Percentiles rank a stretch among this genome's conserved stretches.
Conservation (phyloP, 345 rosid species). For the Clarkia xantiana region DNA sequence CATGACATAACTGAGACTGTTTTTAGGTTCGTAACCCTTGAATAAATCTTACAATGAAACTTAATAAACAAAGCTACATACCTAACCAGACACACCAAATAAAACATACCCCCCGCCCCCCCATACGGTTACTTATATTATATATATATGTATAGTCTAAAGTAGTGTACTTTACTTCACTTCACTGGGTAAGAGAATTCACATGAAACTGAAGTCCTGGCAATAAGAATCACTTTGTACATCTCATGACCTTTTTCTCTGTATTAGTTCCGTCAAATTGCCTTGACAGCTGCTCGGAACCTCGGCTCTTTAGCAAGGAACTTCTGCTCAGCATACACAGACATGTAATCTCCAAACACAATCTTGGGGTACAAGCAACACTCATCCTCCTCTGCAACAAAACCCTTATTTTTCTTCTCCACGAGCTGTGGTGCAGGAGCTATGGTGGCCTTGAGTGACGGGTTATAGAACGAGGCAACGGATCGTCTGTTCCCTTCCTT, state of each 20-base stretch:
- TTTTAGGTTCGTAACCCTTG: too few species aligned
- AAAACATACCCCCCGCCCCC: too few species aligned
- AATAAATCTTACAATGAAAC: too few species aligned
- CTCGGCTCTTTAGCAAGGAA: slow-evolving; percentile 75
- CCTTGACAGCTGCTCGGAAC: slow-evolving; percentile 59
- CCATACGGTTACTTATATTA: too few species aligned
- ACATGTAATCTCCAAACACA: slow-evolving; percentile 84
- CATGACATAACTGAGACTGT: too few species aligned
- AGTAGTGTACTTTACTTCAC: too few species aligned
- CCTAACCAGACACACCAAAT: too few species aligned
- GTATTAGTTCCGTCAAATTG: slow-evolving; percentile 14
- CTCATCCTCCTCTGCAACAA: not conserved
- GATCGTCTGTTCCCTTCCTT: slow-evolving; percentile 58
- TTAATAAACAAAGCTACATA: too few species aligned
- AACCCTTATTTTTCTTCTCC: slow-evolving; percentile 7
- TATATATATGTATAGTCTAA: too few species aligned
- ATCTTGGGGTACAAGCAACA: slow-evolving; percentile 38
- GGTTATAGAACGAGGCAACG: slow-evolving; percentile 76
- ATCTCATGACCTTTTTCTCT: not conserved
- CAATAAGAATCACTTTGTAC: too few species aligned
- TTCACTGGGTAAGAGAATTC: too few species aligned
- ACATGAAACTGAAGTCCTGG: too few species aligned
- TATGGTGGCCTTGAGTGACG: slow-evolving; percentile 55
- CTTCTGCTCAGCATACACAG: slow-evolving; percentile 66
- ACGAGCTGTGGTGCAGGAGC: slow-evolving; percentile 41